Base-by-base conservation (phyloP, 139 green algal species). In the Asterochloris erici region DNA sequence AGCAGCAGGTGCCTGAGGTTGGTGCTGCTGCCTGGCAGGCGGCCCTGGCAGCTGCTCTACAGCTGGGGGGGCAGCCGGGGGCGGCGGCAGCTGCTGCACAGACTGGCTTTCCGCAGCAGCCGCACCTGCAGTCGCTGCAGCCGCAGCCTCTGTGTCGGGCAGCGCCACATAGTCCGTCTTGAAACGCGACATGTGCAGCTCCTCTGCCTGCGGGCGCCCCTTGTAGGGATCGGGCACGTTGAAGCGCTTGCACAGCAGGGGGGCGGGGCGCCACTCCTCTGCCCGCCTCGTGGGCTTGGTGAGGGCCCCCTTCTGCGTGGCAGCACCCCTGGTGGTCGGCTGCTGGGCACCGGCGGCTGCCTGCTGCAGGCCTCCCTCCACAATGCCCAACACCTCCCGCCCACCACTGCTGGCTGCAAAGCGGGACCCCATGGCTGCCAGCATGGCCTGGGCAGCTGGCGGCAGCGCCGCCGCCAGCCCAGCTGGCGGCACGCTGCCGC, bases 211-310 rank as follows among this genome's bases (percentile, higher is more conserved):
- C 0, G 89, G 81, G 21, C 77, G 61, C 15, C 84, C 88, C 62
- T 90, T 85, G 87, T 94, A 97, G 0, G 96, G 96, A 84, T 99
- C 94, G 0, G 89, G 85, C 68, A 99, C 91, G 28, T 96, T 95
- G 79, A 98, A 96, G 0, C 96, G 88, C 86, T 94, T 95, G 90
- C 96, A 99, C 81, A 99, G 90, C 83, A 99, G 87, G 12, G 94
- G 88, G 68, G 84, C 88, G 14, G 96, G 96, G 62, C 92, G 78
- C 96, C 96, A 99, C 38, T 98, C 93, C 74, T 95, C 89, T 63
- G 85, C 83, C 0, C 74, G 88, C 14, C 90, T 85, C 0, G 84
- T 79, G 0, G 90, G 91, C 28, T 70, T 83, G 38, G 76, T 69
- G 60, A 62, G 60, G 0, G 23, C 24, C 47, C 60, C 14, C 76